A percentile compares a stretch with the other conserved stretches of the same genome.
Evolutionary conservation across 306 rosid genomes (phyloP).

Genomic region (Casuarina equisetifolia): DNA sequence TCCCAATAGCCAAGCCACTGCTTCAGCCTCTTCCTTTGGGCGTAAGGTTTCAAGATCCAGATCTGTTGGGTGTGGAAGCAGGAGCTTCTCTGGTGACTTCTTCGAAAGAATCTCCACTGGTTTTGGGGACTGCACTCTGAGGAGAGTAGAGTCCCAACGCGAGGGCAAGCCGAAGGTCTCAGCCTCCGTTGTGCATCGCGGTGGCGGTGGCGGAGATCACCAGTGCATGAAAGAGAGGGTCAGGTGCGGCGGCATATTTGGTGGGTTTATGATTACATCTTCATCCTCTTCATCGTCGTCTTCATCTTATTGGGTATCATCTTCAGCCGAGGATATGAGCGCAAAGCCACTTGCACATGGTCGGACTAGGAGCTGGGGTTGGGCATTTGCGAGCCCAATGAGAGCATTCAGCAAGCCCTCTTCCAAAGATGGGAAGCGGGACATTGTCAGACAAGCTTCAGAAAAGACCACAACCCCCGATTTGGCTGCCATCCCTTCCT

Average conservation of each 20-base stretch:
- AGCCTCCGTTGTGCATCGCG: constrained; percentile 13
- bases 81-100: constrained; percentile 92
- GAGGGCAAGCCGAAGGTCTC: constrained; percentile 61
- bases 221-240: constrained; percentile 77
- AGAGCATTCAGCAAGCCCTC: constrained; percentile 73
- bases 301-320: constrained; percentile 71
- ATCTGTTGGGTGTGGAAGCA: constrained; percentile 96
- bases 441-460: constrained; percentile 50
- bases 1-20: constrained; percentile 42
- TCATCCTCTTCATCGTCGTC: constrained; percentile 70
- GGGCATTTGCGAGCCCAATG: constrained; percentile 97
- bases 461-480: constrained; percentile 59
- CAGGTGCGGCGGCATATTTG: constrained; percentile 75
- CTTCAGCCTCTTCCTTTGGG: constrained; percentile 65
- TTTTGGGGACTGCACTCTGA: constrained; percentile 85
- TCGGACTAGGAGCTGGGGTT: constrained; percentile 66
- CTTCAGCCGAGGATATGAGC: constrained; percentile 60
- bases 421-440: constrained; percentile 51
- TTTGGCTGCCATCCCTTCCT: constrained; percentile 73
- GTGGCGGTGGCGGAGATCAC: constrained; percentile 16
- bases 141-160: constrained; percentile 89
- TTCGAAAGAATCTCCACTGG: constrained; percentile 99
- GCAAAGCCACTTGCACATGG: constrained; percentile 41
- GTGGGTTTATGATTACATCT: constrained; percentile 82
- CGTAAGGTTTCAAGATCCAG: constrained; percentile 93